A percentile compares a stretch with the other conserved stretches of the same genome.
Conservation (phyloP, 2,329 filamentous ascomycete species). For the Metarhizium anisopliae region DNA sequence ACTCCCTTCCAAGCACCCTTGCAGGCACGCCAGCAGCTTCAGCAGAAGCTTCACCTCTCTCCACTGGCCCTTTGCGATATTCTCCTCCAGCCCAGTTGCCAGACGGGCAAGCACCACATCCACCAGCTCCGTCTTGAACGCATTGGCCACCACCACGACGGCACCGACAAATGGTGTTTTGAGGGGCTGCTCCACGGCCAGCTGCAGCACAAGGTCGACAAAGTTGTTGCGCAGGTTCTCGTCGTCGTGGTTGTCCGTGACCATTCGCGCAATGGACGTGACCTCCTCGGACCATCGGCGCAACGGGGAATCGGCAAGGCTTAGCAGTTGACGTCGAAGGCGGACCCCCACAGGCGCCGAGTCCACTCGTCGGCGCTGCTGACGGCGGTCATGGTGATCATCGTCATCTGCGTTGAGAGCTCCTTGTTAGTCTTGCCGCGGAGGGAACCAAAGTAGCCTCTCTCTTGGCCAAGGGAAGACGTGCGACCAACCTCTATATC, state of each 20-base stretch:
- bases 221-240: constrained; percentile 67
- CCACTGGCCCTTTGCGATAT: constrained; percentile 70
- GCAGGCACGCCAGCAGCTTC: constrained; percentile 81
- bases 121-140: constrained; percentile 65
- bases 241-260: constrained; percentile 81
- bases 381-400: constrained; percentile 66
- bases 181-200: constrained; percentile 84
- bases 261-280: constrained; percentile 61
- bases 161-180: constrained; percentile 95
- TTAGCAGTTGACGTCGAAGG: constrained; percentile 69
- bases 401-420: constrained; percentile 46
- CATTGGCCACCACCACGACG: constrained; percentile 71
- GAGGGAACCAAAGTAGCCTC: neutral
- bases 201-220: constrained; percentile 62
- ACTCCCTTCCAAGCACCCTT: constrained; percentile 70
- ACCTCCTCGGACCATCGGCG: constrained; percentile 74
- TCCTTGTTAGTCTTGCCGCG: constrained; percentile 2
- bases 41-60: constrained; percentile 83
- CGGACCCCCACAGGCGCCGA: constrained; percentile 59
- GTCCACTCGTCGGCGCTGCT: constrained; percentile 65
- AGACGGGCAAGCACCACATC: constrained; percentile 59
- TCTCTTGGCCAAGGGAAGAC: too few relatives aligned
- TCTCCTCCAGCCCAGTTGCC: constrained; percentile 52
- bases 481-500: constrained; percentile 60
- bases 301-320: constrained; percentile 73